Evolutionary conservation across 306 rosid genomes (phyloP).

Genomic region (Parietaria judaica): DNA sequence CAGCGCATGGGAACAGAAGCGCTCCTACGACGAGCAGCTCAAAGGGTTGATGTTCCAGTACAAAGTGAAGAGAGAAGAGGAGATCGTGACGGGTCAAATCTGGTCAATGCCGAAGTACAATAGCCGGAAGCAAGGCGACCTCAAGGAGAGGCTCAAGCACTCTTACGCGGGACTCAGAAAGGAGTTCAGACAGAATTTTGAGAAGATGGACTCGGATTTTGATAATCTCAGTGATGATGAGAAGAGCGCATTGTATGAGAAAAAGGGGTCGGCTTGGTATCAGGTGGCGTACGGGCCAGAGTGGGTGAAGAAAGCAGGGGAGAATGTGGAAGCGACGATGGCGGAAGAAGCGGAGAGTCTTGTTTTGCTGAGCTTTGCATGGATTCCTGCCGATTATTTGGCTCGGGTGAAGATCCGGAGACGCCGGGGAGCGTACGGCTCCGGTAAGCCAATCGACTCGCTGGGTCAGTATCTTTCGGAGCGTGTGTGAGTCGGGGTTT

Average conservation of each 20-base stretch:
- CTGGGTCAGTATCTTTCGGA: constrained; percentile 48
- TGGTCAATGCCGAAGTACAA: constrained; percentile 91
- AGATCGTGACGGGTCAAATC: constrained; percentile 73
- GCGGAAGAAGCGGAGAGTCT: constrained; percentile 22
- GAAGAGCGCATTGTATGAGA: constrained; percentile 49
- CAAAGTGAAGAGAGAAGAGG: constrained; percentile 77
- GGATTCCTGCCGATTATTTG: constrained; percentile 77
- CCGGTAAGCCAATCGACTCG: constrained; percentile 53
- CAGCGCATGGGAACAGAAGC: constrained; percentile 63
- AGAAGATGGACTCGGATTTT: constrained; percentile 32
- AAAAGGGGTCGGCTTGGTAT: constrained; percentile 85
- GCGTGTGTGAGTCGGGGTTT: constrained; percentile 33
- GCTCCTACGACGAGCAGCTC: constrained; percentile 66
- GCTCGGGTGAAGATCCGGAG: constrained; percentile 67
- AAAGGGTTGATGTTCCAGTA: constrained; percentile 62
- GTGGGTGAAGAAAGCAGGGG: constrained; percentile 53
- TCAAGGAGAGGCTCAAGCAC: constrained; percentile 88
- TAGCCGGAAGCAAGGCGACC: constrained; percentile 81
- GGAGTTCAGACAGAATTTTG: constrained; percentile 67
- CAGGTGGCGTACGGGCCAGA: constrained; percentile 72
- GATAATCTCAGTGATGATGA: constrained; percentile 52
- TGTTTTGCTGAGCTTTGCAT: constrained; percentile 70
- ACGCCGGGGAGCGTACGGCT: constrained; percentile 20
- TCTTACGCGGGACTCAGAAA: constrained; percentile 64
- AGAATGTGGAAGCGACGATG: constrained; percentile 32